Conservation (phyloP, 495 filamentous ascomycete genomes). For the Parathielavia appendiculata region DNA sequence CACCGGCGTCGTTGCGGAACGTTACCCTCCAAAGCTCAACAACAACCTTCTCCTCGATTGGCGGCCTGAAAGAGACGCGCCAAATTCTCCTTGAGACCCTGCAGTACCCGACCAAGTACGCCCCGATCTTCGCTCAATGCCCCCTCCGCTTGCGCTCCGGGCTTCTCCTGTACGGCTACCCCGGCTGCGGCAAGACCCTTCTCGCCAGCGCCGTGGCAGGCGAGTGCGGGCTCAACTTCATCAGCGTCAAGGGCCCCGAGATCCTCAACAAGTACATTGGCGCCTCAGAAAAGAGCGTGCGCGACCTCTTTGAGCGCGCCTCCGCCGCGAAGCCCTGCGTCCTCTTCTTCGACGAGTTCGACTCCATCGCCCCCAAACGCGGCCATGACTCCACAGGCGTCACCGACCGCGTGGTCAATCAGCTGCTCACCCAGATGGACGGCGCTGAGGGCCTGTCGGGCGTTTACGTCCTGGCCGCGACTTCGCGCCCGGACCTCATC, state of each 20-base stretch:
- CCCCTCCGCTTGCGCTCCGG: slow-evolving; percentile 89
- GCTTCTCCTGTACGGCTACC: slow-evolving; percentile 87
- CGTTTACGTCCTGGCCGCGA: slow-evolving; percentile 94
- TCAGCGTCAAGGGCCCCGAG: slow-evolving; percentile 95
- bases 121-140: slow-evolving; percentile 93
- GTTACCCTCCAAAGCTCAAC: slow-evolving; percentile 87
- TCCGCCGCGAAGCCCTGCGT: slow-evolving; percentile 85
- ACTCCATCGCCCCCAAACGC: slow-evolving; percentile 93
- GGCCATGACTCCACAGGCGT: slow-evolving; percentile 96
- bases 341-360: slow-evolving; percentile 97
- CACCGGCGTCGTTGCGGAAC: slow-evolving; percentile 86
- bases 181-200: slow-evolving; percentile 93
- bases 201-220: slow-evolving; percentile 90
- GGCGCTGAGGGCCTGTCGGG: slow-evolving; percentile 91
- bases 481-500: slow-evolving; percentile 84
- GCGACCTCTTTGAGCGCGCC: slow-evolving; percentile 90
- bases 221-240: slow-evolving; percentile 96
- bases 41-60: slow-evolving; percentile 84
- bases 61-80: slow-evolving; percentile 78
- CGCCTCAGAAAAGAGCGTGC: slow-evolving; percentile 87
- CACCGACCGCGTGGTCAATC: slow-evolving; percentile 97
- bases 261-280: slow-evolving; percentile 99
- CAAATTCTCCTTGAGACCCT: slow-evolving; percentile 86
- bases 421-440: slow-evolving; percentile 97
- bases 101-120: slow-evolving; percentile 96